Evolutionary conservation across 2,329 filamentous ascomycete species (phyloP), one percentile per base, ranked within the genome.

Genomic region (Ascochyta viciae-villosae): DNA sequence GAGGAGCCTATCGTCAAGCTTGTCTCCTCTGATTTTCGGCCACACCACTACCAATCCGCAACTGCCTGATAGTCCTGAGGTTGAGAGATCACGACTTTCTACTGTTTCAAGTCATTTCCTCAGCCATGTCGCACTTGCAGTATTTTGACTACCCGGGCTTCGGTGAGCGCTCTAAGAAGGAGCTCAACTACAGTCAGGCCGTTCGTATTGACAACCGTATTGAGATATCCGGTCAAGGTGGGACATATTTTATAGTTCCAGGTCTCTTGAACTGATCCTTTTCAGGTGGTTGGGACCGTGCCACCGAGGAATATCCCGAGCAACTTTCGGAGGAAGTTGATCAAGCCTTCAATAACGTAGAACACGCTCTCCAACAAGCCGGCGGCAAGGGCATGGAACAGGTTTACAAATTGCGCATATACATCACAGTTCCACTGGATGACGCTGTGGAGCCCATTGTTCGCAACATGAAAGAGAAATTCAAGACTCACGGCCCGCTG

Each of bases 311-410:
- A 9, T 61, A 64, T n/a, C 66, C 67, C 8, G 42, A 57, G 4
- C 45, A 57, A 8, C 31, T 70, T 23, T 40, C 48, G 1, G 52
- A 51, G 1, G 65, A 73, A 54, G 52, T 73, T n/a, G 63, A 65
- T 12, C 67, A 67, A 40, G 81, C 83, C 0, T 86, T 87, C 59
- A 71, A 65, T 12, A 87, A 86, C 54, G 80, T 86, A 10, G 81
- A 87, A 2, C 66, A 75, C n/a, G 76, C 73, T 35, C 68, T 87
- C 6, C 77, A 77, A 38, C 63, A 80, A 10, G 83, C 82, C 0
- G 84, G 85, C 2, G 82, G 81, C 0, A 78, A 80, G 48, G 82
- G 82, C 1, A 82, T 81, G 78, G 66, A 71, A 9, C 81, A 85
- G 56, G 82, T 86, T 0, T 73, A 70, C 51, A 71, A 67, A 26